These are phyloP conservation scores for Crithidia mellificae DNA, from an alignment of 208 protist species.

Conservation along the genomic window DNA sequence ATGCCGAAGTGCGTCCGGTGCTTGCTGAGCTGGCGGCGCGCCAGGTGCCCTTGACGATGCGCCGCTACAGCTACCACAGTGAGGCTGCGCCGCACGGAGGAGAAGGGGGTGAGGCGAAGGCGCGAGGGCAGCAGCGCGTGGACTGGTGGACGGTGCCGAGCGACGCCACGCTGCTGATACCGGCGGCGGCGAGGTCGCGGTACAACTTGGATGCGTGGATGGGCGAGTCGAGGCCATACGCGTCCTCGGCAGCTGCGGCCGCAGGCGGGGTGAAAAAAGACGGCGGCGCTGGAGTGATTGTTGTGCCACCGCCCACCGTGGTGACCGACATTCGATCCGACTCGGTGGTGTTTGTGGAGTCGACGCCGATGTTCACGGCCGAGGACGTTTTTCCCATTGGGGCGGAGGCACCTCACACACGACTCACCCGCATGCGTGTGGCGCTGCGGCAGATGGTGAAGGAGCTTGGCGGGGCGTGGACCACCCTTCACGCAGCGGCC, in stretches of 20 bases:
- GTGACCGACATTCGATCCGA: background rate
- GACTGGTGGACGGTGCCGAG: background rate
- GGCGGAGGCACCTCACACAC: background rate
- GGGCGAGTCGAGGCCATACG: no score
- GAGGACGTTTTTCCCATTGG: background rate
- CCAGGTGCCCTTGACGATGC: background rate
- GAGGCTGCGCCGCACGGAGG: background rate
- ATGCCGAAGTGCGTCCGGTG: slow-evolving; percentile 15
- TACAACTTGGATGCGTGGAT: slow-evolving; percentile 18
- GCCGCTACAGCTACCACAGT: slow-evolving; percentile 14
- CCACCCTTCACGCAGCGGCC: no score
- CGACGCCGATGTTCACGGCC: background rate
- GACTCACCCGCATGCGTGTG: slow-evolving; percentile 1
- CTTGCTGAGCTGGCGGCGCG: slow-evolving; percentile 5
- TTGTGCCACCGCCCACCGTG: background rate
- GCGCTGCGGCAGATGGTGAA: background rate
- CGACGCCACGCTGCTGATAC: background rate
- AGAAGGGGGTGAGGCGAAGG: background rate
- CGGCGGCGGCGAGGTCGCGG: no score
- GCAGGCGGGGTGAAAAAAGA: no score
- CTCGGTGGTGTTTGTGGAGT: slow-evolving; percentile 2
- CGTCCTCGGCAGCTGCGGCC: no score
- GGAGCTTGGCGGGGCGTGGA: background rate
- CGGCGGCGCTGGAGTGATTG: background rate
- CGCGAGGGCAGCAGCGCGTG: no score